Evolutionary conservation across 306 rosid genomes (phyloP), one percentile per base, ranked within the genome.

Genomic region (Datisca glomerata): DNA sequence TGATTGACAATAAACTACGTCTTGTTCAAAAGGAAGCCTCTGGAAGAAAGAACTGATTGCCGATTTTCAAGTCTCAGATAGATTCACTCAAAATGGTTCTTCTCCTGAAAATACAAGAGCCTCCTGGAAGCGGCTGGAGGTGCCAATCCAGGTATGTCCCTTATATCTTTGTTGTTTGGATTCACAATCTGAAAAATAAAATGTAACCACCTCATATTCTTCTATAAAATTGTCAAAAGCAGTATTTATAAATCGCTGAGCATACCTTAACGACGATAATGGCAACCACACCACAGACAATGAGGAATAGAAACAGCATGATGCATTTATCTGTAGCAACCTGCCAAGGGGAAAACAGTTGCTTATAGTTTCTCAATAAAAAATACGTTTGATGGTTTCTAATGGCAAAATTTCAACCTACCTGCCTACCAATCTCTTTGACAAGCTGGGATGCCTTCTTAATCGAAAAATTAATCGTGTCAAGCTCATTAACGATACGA

Each of bases 311-410:
- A 51, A 91, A 84, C 49, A 78, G 70, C 98, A 91, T 91, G 78
- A 91, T 91, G 77, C 98, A 91, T 72, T 84, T 91, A 51, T 91
- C 98, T 12, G 98, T 91, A 56, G 98, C 98, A 53, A 91, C 96
- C 97, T 89, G 82, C 32, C 39, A 17, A 45, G 21, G 6, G 8
- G 17, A 6, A 33, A 7, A 20, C 7, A 3, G 22, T 6, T 35
- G 18, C 23, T 6, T 20, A 63, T 24, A 43, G 68, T 56, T 59
- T 46, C n/a, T n/a, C 53, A 29, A 23, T 23, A 51, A 22, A 21
- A 13, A 29, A 41, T 38, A 52, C 29, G 47, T 51, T 24, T 14
- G 15, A 38, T 40, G 39, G 7, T 46, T 32, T 14, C 4, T 2
- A 2, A 17, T 41, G 46, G 28, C 18, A 34, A 12, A 49, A 48